phyloP scores from a whole-genome alignment of 2,329 filamentous ascomycete genomes.

The Blastomyces percursus region DNA sequence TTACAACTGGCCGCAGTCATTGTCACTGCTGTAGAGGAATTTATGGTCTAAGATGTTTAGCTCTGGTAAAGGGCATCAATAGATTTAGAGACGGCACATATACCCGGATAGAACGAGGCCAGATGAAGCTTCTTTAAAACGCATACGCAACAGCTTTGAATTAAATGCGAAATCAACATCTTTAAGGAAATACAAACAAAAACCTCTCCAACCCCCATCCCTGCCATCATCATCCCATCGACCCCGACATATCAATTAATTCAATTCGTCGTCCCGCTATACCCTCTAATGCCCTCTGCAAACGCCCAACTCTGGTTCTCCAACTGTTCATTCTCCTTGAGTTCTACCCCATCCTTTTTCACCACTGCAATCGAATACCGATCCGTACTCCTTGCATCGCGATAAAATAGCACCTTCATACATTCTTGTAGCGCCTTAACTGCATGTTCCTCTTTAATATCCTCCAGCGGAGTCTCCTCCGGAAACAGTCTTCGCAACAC shows the following conservation, averaged over 20 bases:
- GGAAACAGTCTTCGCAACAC: conserved; percentile 75
- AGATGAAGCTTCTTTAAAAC: not conserved
- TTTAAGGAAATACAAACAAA: not conserved
- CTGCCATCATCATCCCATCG: not conserved
- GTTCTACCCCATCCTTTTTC: conserved; percentile 75
- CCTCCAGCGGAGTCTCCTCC: conserved; percentile 65
- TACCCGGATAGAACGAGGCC: not conserved
- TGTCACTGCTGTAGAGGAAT: not conserved
- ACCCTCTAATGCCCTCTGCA: conserved; percentile 86
- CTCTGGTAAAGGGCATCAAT: not conserved
- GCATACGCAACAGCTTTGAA: not conserved
- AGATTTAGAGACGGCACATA: not conserved
- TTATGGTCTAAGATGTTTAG: not conserved
- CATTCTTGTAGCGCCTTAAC: conserved; percentile 76
- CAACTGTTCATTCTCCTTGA: conserved; percentile 75
- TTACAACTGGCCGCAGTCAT: not conserved
- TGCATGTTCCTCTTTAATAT: conserved; percentile 66
- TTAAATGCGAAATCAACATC: not conserved
- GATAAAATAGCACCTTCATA: conserved; percentile 97
- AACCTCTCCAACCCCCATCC: not conserved
- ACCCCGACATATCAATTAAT: not conserved
- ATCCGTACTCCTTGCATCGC: conserved; percentile 86
- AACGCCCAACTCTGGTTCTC: conserved; percentile 98
- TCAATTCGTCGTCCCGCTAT: conserved; percentile 59
- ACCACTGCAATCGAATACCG: conserved; percentile 84